Conservation (phyloP, 2,329 filamentous ascomycete genomes). For the Penicillium brasilianum region DNA sequence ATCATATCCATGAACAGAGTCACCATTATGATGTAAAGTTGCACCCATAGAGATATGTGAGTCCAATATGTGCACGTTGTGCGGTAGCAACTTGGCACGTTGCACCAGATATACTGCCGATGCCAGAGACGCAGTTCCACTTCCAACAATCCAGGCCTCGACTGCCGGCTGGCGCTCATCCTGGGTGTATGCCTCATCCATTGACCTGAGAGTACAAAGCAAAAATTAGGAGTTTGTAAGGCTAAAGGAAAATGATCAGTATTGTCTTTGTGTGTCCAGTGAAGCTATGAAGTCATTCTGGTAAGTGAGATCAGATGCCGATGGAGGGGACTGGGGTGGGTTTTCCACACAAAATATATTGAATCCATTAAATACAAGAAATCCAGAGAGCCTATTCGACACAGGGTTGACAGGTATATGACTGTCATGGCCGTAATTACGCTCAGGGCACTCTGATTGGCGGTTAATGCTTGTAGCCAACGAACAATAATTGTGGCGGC, state of each 20-base stretch:
- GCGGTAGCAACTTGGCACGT: constrained; percentile 3
- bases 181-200: neutral
- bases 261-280: neutral
- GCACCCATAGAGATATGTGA: neutral
- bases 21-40: neutral
- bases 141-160: constrained; percentile 15
- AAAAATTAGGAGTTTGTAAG: neutral
- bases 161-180: neutral
- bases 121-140: constrained; percentile 10
- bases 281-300: neutral
- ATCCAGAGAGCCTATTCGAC: neutral
- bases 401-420: neutral
- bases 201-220: neutral
- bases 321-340: neutral
- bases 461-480: neutral
- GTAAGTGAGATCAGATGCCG: neutral
- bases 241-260: neutral
- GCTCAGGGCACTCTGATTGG: neutral
- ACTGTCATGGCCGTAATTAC: neutral
- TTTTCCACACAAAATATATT: neutral
- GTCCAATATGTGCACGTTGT: constrained; percentile 8
- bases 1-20: neutral
- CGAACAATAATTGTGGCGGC: neutral
- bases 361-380: neutral
- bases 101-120: constrained; percentile 10